Conservation (phyloP, 345 rosid genomes). For the Bruguiera parviflora region DNA sequence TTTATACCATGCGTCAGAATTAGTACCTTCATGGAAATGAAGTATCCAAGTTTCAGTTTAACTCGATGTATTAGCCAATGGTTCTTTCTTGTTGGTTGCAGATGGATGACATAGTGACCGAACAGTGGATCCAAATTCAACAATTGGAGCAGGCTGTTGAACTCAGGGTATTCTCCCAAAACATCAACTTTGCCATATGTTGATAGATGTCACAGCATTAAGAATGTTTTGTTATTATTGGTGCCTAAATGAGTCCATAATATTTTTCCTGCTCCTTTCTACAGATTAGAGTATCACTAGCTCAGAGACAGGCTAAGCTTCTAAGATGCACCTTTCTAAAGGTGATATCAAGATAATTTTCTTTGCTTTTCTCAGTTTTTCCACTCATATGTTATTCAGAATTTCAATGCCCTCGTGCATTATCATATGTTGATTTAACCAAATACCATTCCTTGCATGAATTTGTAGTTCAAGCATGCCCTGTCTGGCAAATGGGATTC, state of each 20-base stretch:
- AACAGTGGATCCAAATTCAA: conserved; percentile 70
- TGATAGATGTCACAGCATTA: background rate
- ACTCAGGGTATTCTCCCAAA: conserved; percentile 28
- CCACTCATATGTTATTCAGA: background rate
- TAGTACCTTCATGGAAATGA: too few species aligned
- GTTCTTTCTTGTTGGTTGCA: conserved; percentile 19
- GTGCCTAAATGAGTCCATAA: background rate
- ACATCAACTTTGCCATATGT: conserved; percentile 6
- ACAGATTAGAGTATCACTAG: conserved; percentile 42
- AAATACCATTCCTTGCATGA: conserved; percentile 14
- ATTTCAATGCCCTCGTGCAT: too few species aligned
- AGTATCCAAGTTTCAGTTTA: background rate
- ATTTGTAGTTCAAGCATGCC: conserved; percentile 36
- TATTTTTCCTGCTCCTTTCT: background rate
- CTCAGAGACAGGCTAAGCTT: conserved; percentile 28
- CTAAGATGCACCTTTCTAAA: conserved; percentile 47
- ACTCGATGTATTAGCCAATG: conserved; percentile 1
- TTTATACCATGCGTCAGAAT: too few species aligned
- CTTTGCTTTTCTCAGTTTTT: background rate
- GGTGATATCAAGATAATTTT: conserved; percentile 33
- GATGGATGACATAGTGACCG: conserved; percentile 56
- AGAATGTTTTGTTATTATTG: conserved; percentile 3
- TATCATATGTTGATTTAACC: conserved; percentile 1
- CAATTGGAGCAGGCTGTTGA: conserved; percentile 67
- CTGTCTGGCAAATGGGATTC: conserved; percentile 33